Base-by-base conservation (phyloP, 768 basidiomycete species). In the Lactarius deliciosus region DNA sequence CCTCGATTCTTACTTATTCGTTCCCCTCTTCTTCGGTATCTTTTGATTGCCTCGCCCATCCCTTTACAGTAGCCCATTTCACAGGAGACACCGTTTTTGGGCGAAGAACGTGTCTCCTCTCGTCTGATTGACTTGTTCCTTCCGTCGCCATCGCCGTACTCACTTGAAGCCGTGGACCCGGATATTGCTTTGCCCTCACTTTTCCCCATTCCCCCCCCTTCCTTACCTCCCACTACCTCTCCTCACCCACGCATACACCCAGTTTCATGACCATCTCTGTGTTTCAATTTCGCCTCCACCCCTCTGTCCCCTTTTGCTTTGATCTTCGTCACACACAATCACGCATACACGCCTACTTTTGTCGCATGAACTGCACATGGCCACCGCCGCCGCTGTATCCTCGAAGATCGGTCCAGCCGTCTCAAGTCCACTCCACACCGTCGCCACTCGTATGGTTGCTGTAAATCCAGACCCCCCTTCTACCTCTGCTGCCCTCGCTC, bases 351-450 rank as follows among this genome's bases (percentile, higher is more conserved):
- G 40, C 56, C n/a, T n/a, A 5, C 47, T 40, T 54, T 62, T 50
- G 53, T 66, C 63, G 61, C 63, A 67, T 71, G 72, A 65, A 64
- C 18, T 69, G 68, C 76, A 74, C 76, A 85, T 85, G 85, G 80
- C 81, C 64, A 74, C 79, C 57, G 74, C 79, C 57, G 78, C 81
- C 60, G 75, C 81, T 61, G 72, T 79, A 58, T 76, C 76, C 65
- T 73, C 78, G 68, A 78, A 81, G 65, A 71, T 75, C 58, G 75
- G 76, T 69, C 57, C 74, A 9, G 74, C 78, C 70, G 76, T 76
- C 65, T 76, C 83, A 71, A 73, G 75, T 74, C 80, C 81, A 70
- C 79, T 81, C 72, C 80, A 77, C 68, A 81, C 83, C 79, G 72
- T 79, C 60, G 77, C 69, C 45, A 45, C 83, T 62, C 73, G 73